Percentiles rank a stretch among this genome's conserved stretches.
Evolutionary conservation across 192 early-diverging fungal species (phyloP).

Genomic region (Lobulomyces angularis): DNA sequence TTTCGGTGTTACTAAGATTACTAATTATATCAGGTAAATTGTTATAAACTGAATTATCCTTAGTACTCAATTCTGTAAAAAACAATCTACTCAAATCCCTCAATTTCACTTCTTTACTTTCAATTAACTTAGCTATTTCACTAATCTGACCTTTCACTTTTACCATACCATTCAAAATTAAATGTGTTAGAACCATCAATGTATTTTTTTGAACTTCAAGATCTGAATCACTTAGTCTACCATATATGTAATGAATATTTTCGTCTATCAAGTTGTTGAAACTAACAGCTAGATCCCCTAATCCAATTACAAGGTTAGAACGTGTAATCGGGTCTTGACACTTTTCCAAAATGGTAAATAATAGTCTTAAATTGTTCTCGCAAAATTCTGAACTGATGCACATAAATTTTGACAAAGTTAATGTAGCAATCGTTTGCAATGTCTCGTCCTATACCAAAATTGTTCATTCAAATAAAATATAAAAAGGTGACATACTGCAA

Average conservation of each 20-base stretch:
- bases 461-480: conserved; percentile 5
- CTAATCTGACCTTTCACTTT: conserved; percentile 97
- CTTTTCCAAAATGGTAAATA: conserved; percentile 81
- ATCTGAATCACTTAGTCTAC: conserved; percentile 70
- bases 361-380: conserved; percentile 76
- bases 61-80: conserved; percentile 87
- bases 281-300: conserved; percentile 97
- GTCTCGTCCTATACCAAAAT: conserved; percentile 47
- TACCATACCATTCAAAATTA: conserved; percentile 98
- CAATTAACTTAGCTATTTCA: conserved; percentile 96
- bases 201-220: conserved; percentile 83
- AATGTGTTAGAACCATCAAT: conserved; percentile 95
- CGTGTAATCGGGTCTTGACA: conserved; percentile 74
- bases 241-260: conserved; percentile 90
- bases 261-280: conserved; percentile 95
- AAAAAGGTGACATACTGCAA: conserved; percentile 43
- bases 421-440: conserved; percentile 77
- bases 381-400: conserved; percentile 92
- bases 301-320: conserved; percentile 86
- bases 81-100: conserved; percentile 87
- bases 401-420: conserved; percentile 93
- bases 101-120: conserved; percentile 30
- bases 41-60: conserved; percentile 95
- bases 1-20: conserved; percentile 57
- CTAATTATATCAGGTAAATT: conserved; percentile 97